phyloP scores from a whole-genome alignment of 2,329 filamentous ascomycete species.

The Neopestalotiopsis clavispora region DNA sequence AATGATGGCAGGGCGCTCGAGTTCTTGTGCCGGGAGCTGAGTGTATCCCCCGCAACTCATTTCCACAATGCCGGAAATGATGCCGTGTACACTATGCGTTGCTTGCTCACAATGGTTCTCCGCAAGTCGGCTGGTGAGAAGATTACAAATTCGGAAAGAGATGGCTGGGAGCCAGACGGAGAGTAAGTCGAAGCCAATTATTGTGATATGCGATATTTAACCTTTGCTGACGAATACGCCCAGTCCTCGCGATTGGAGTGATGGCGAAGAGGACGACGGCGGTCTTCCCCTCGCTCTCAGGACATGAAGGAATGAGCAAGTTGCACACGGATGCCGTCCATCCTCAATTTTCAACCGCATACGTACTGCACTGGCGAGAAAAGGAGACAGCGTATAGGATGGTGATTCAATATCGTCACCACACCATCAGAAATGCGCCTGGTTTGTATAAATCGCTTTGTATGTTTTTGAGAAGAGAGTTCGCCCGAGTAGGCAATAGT shows the following conservation, averaged over 20 bases:
- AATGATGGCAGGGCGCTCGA: constrained; percentile 60
- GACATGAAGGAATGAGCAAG: neutral
- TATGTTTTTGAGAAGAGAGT: constrained; percentile 12
- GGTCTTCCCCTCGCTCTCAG: constrained; percentile 22
- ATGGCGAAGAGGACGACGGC: constrained; percentile 36
- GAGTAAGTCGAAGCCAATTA: constrained; percentile 1
- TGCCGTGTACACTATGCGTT: constrained; percentile 78
- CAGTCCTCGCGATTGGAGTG: constrained; percentile 35
- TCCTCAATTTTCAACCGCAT: too few relatives aligned
- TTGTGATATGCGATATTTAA: neutral
- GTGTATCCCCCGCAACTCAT: constrained; percentile 60
- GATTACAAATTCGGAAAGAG: constrained; percentile 3
- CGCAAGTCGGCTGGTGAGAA: constrained; percentile 29
- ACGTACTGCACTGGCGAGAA: too few relatives aligned
- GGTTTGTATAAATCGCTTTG: neutral
- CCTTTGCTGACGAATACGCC: neutral
- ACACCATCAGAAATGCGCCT: neutral
- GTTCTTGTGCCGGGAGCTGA: constrained; percentile 66
- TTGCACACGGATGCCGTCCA: neutral
- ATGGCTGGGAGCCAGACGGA: neutral
- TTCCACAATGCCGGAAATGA: constrained; percentile 93
- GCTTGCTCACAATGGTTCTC: constrained; percentile 68
- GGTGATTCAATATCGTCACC: too few relatives aligned
- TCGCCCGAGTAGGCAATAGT: neutral
- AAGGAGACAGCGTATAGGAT: neutral